Conservation (phyloP, 1,139 yeast genomes). For the Zygosaccharomyces pseudobailii region DNA sequence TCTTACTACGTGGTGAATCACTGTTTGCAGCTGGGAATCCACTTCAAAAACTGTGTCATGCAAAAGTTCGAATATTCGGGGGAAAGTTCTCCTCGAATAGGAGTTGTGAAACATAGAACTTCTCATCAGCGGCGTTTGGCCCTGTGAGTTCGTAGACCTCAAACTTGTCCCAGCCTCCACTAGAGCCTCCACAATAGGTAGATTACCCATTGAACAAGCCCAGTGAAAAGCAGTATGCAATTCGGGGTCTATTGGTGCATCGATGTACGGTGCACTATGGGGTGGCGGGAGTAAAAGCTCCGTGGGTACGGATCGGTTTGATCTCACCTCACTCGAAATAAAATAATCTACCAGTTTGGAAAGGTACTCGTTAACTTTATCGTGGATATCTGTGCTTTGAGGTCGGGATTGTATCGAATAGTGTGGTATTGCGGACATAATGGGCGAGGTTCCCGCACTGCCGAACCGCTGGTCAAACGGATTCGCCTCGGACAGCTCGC, state of each 20-base stretch:
- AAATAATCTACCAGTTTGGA: slow-evolving; percentile 49
- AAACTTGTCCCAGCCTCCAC: slow-evolving; percentile 72
- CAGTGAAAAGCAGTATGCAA: slow-evolving; percentile 95
- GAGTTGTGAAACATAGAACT: slow-evolving; percentile 84
- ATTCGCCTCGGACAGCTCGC: slow-evolving; percentile 33
- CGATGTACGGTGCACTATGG: slow-evolving; percentile 33
- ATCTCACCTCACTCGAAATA: slow-evolving; percentile 57
- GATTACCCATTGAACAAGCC: slow-evolving; percentile 92
- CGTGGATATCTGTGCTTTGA: slow-evolving; percentile 31
- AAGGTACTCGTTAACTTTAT: slow-evolving; percentile 40
- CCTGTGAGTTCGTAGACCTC: slow-evolving; percentile 64
- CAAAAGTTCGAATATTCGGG: slow-evolving; percentile 65
- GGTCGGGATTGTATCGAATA: slow-evolving; percentile 26
- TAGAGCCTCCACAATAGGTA: slow-evolving; percentile 66
- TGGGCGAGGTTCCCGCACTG: slow-evolving; percentile 30
- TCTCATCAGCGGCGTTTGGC: slow-evolving; percentile 83
- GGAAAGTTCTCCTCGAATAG: slow-evolving; percentile 73
- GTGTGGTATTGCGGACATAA: slow-evolving; percentile 29
- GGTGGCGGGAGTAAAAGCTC: slow-evolving; percentile 59
- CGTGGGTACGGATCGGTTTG: slow-evolving; percentile 25
- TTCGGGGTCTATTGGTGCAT: slow-evolving; percentile 75
- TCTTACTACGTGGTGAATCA: slow-evolving; percentile 77
- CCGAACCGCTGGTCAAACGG: slow-evolving; percentile 30
- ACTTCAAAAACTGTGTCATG: slow-evolving; percentile 58
- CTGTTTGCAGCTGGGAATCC: slow-evolving; percentile 64